phyloP scores from a whole-genome alignment of 495 filamentous ascomycete genomes.

The Aspergillus cavernicola region DNA sequence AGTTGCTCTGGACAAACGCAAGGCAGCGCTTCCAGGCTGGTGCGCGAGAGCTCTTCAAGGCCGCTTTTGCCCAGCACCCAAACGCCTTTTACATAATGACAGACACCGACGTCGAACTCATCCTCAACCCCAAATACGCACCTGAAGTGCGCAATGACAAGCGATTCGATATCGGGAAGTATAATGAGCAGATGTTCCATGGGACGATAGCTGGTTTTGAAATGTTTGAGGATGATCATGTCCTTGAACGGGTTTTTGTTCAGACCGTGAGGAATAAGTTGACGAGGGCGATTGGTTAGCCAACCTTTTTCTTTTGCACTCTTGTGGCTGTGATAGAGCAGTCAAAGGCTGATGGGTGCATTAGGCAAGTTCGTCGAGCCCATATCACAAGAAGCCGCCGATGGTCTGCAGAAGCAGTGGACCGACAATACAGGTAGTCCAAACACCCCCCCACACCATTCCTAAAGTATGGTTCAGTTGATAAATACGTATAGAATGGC shows the following conservation, averaged over 20 bases:
- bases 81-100: constrained; percentile 5
- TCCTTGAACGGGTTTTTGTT: background rate
- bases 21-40: background rate
- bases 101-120: background rate
- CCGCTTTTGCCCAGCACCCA: background rate
- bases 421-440: constrained; percentile 2
- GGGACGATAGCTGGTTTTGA: constrained; percentile 1
- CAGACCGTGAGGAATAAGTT: constrained; percentile 2
- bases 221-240: constrained; percentile 2
- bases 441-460: background rate
- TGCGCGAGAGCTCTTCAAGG: constrained; percentile 1
- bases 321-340: background rate
- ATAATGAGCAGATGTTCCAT: constrained; percentile 5
- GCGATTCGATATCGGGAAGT: background rate
- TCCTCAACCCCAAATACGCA: background rate
- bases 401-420: background rate
- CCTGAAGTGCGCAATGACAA: background rate
- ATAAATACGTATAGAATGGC: constrained; percentile 17
- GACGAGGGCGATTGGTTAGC: constrained; percentile 1
- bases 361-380: background rate
- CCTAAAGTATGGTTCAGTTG: background rate
- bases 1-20: constrained; percentile 4
- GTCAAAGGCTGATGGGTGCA: background rate
- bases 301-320: background rate
- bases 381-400: background rate